Base-by-base conservation (phyloP, 345 rosid species). In the Arabis alpina region DNA sequence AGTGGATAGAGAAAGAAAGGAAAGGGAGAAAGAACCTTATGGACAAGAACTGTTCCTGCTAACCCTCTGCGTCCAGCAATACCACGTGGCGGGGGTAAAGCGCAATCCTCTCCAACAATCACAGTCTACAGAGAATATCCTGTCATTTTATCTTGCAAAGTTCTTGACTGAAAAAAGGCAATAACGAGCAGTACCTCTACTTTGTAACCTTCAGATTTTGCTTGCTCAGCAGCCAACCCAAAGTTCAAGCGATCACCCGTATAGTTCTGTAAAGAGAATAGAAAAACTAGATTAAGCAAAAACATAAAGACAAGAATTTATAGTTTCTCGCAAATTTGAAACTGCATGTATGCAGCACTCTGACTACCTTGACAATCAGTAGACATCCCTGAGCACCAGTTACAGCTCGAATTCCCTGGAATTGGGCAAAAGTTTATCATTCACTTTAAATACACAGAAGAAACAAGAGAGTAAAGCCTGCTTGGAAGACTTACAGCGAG, bases 21-120 rank as follows among this genome's bases (percentile, higher is more conserved):
- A 19, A 51, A 59, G 4, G 50, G 60, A 54, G 54, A 54, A 68
- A 82, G 61, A 71, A 91, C 99, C 99, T 94, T 94, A 64, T 91
- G 77, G 57, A 94, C 92, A 68, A 94, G 92, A 71, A 94, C 68
- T 25, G 99, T 91, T 71, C 99, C 99, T 0, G 93, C 99, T 82
- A 94, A 82, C 64, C 99, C 99, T 81, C 99, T 90, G 34, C 95
- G 83, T 57, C 99, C 99, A 69, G 83, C 77, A 65, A 88, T 84
- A 74, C 99, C 99, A 53, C 90, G 93, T 28, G 83, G 89, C 45
- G 97, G 97, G 75, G 96, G 96, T 76, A 94, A 78, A 56, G 99
- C 97, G 84, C 97, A 91, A 78, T 94, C 97, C 64, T 91, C 99
- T 77, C 96, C 99, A 66, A 94, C 95, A 73, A 91, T 87, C 41